Conservation (phyloP, 257 asterid species). For the Nicotiana obtusifolia region DNA sequence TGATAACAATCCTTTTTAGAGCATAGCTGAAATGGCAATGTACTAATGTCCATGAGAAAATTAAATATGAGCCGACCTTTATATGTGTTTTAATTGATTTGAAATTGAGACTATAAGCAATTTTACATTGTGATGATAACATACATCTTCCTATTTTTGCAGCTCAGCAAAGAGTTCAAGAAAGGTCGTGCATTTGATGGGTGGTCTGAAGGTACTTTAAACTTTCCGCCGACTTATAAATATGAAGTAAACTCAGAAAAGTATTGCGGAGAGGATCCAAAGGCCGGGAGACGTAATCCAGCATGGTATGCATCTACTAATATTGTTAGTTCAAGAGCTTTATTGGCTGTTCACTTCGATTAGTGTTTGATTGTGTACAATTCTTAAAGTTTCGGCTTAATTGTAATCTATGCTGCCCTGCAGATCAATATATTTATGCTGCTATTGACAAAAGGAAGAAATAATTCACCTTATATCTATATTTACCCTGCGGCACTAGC, state of each 20-base stretch:
- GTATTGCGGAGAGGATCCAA: slow-evolving; percentile 66
- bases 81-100: not conserved
- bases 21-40: not conserved
- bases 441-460: not conserved
- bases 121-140: not conserved
- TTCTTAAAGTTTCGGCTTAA: not conserved
- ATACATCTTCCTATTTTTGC: slow-evolving; percentile 21
- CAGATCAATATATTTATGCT: not conserved
- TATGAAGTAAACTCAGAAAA: slow-evolving; percentile 65
- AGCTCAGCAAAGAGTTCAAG: slow-evolving; percentile 76
- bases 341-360: not conserved
- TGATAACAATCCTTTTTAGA: not conserved
- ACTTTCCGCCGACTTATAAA: slow-evolving; percentile 90
- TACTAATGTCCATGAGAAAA: not conserved
- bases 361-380: not conserved
- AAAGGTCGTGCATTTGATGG: slow-evolving; percentile 87
- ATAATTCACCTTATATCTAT: not conserved
- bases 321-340: not conserved
- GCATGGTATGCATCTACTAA: slow-evolving; percentile 62
- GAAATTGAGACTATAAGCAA: not conserved
- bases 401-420: not conserved
- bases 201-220: slow-evolving; percentile 85
- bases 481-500: not conserved
- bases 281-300: slow-evolving; percentile 76
- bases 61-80: not conserved